Percentiles rank a stretch among this genome's conserved stretches.
phyloP scores from a whole-genome alignment of 495 filamentous ascomycete species.

The Platismatia glauca region DNA sequence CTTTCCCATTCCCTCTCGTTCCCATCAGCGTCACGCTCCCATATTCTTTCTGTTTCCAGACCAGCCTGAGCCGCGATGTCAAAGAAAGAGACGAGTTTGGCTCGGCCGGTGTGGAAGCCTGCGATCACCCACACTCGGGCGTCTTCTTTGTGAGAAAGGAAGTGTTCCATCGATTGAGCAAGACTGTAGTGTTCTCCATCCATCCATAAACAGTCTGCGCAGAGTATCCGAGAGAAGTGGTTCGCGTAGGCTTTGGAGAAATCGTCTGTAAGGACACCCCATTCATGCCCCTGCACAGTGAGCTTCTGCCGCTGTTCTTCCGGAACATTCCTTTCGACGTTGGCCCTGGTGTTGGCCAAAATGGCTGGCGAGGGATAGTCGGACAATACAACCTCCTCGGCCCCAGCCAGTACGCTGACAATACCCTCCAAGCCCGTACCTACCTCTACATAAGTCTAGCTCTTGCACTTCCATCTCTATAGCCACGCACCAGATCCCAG shows the following conservation, averaged over 20 bases:
- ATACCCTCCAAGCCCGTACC: slow-evolving; percentile 71
- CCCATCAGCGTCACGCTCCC: slow-evolving; percentile 64
- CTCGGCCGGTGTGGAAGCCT: slow-evolving; percentile 78
- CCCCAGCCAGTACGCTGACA: slow-evolving; percentile 53
- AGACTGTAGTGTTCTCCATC: slow-evolving; percentile 65
- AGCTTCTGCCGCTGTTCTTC: slow-evolving; percentile 21
- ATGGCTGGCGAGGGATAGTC: slow-evolving; percentile 70
- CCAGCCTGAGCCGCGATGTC: slow-evolving; percentile 47
- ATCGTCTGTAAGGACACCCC: slow-evolving; percentile 54
- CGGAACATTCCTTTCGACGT: slow-evolving; percentile 49
- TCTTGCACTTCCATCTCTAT: not conserved
- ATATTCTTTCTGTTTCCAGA: slow-evolving; percentile 56
- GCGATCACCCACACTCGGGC: slow-evolving; percentile 60
- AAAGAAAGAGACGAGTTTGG: slow-evolving; percentile 65
- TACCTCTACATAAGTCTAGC: slow-evolving; percentile 22
- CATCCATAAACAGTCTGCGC: slow-evolving; percentile 87
- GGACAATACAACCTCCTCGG: slow-evolving; percentile 53
- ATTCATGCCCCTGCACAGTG: slow-evolving; percentile 56
- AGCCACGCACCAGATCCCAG: slow-evolving; percentile 50
- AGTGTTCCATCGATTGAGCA: slow-evolving; percentile 57
- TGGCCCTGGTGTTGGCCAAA: slow-evolving; percentile 49
- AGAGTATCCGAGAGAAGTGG: slow-evolving; percentile 59
- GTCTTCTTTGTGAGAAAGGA: slow-evolving; percentile 41
- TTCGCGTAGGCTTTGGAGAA: slow-evolving; percentile 45
- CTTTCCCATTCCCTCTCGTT: slow-evolving; percentile 55